These are phyloP conservation scores for Dianthus caryophyllus DNA, from an alignment of 148 eudicot genomes.

Conservation along the genomic window DNA sequence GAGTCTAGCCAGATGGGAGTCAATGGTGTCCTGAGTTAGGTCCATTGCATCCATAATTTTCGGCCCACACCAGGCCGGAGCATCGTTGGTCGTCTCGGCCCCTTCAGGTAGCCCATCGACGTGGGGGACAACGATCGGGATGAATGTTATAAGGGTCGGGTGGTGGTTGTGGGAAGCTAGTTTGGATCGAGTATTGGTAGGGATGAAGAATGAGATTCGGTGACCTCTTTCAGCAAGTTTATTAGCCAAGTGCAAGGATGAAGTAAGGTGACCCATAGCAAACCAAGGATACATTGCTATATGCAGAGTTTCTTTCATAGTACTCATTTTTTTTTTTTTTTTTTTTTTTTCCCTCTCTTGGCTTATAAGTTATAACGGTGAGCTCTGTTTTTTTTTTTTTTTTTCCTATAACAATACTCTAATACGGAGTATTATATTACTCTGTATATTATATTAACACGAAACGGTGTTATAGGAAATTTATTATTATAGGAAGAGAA, in stretches of 20 bases:
- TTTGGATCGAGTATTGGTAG: constrained; percentile 28
- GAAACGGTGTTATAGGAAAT: too few species aligned
- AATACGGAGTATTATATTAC: too few species aligned
- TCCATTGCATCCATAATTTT: constrained; percentile 34
- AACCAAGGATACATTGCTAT: constrained; percentile 47
- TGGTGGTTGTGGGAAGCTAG: constrained; percentile 34
- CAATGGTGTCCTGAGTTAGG: constrained; percentile 24
- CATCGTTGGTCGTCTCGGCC: constrained; percentile 39
- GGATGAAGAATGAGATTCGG: constrained; percentile 33
- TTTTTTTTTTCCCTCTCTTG: not conserved
- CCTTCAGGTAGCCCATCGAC: constrained; percentile 37
- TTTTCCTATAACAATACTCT: too few species aligned
- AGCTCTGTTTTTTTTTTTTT: too few species aligned
- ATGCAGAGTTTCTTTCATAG: constrained; percentile 1
- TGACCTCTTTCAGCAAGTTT: constrained; percentile 36
- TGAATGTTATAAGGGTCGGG: constrained; percentile 33
- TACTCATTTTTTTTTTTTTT: not conserved
- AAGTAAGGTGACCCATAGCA: constrained; percentile 41
- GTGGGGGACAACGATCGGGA: constrained; percentile 30
- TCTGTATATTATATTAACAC: too few species aligned
- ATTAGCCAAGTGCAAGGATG: constrained; percentile 37
- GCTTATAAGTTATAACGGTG: not conserved
- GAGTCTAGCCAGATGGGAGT: constrained; percentile 21
- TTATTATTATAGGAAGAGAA: too few species aligned
- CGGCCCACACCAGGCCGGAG: constrained; percentile 12